Evolutionary conservation across 2,329 filamentous ascomycete genomes (phyloP).

Genomic region (Pseudogymnoascus sp.): DNA sequence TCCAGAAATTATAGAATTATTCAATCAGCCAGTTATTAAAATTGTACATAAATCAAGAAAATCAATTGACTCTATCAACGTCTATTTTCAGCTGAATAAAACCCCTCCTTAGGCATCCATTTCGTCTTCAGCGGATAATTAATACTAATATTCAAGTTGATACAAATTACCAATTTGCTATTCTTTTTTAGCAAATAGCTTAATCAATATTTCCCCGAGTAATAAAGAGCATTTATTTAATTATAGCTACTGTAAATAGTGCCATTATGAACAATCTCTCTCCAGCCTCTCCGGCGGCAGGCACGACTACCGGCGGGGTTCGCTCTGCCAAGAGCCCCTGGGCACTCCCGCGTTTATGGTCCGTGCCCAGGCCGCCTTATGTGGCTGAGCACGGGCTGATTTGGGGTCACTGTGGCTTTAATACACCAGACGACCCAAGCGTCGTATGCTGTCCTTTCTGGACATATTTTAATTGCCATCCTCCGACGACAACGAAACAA

Average conservation of each 20-base stretch:
- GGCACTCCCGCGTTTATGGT: background rate
- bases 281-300: background rate
- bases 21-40: background rate
- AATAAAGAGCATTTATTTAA: background rate
- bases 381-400: background rate
- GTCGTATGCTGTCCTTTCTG: constrained; percentile 5
- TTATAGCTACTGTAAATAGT: background rate
- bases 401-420: background rate
- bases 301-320: background rate
- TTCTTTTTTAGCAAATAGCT: background rate
- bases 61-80: background rate
- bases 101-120: background rate
- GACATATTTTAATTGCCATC: background rate
- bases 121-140: background rate
- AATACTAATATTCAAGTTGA: background rate
- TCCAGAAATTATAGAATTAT: background rate
- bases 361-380: background rate
- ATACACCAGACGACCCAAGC: background rate
- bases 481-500: background rate
- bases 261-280: background rate
- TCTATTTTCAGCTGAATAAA: background rate
- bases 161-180: background rate
- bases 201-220: background rate
- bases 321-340: background rate
- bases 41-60: background rate